These are phyloP conservation scores for Coniochaeta ligniaria DNA, from an alignment of 2,329 filamentous ascomycete species.

Conservation along the genomic window DNA sequence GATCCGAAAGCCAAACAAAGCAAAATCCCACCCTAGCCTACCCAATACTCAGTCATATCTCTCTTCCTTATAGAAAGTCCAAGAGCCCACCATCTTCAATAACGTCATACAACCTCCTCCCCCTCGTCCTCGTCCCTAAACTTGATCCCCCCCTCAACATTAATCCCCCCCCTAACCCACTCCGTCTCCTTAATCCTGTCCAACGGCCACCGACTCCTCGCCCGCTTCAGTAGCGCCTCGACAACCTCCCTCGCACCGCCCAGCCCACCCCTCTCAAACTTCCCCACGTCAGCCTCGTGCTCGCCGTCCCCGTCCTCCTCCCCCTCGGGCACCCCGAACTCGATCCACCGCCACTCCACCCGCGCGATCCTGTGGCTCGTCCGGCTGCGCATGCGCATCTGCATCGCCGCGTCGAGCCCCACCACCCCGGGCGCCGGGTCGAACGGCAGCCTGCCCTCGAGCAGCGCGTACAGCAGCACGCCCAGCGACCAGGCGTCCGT, in stretches of 20 bases:
- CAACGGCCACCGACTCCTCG: slow-evolving; percentile 69
- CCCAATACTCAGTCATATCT: neutral
- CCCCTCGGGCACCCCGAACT: slow-evolving; percentile 63
- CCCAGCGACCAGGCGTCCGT: slow-evolving; percentile 95
- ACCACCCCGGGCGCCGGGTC: slow-evolving; percentile 79
- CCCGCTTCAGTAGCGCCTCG: slow-evolving; percentile 77
- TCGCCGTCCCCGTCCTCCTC: slow-evolving; percentile 53
- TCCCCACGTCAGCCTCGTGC: slow-evolving; percentile 61
- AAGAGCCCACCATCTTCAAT: neutral
- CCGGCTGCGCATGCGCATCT: slow-evolving; percentile 61
- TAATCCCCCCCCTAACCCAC: slow-evolving; percentile 73
- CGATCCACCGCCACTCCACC: slow-evolving; percentile 92
- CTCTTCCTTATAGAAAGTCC: neutral
- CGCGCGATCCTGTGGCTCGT: slow-evolving; percentile 92
- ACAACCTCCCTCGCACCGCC: slow-evolving; percentile 74
- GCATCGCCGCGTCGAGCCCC: slow-evolving; percentile 46
- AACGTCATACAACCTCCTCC: slow-evolving; percentile 37
- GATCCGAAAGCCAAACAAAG: neutral
- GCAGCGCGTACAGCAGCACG: slow-evolving; percentile 84
- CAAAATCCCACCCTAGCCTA: neutral
- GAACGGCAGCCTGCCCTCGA: slow-evolving; percentile 90
- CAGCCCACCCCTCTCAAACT: slow-evolving; percentile 57
- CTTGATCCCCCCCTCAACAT: slow-evolving; percentile 54
- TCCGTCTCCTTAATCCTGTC: slow-evolving; percentile 62
- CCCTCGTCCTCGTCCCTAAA: slow-evolving; percentile 54